Evolutionary conservation across 805 yeast species (phyloP), one percentile per base, ranked within the genome.

Genomic region (Pichia heedii): DNA sequence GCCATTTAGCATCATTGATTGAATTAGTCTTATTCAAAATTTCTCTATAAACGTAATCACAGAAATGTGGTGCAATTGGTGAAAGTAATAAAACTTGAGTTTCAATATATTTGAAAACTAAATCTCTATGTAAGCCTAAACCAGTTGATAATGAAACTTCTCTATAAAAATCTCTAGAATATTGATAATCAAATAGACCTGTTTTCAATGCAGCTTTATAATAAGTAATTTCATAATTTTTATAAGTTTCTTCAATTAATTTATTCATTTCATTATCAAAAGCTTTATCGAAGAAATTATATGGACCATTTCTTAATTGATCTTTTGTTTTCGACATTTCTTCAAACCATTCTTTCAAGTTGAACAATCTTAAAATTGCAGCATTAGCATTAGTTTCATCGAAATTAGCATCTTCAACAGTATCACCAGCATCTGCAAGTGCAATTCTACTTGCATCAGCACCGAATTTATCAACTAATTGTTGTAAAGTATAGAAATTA

Each of bases 381-480:
- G 98, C 96, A 59, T 93, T 93, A 43, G 98, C 98, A 59, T 81
- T 89, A 48, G 87, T 70, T 69, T 93, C 98, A 58, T 93, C 98
- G 60, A 93, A 85, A 71, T 93, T 93, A 42, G 98, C 98, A 66
- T 93, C 98, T 69, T 93, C 98, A 53, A 88, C 79, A 36, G 93
- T 73, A 63, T 93, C 98, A 71, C 98, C 98, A 41, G 97, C 96
- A 70, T 93, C 98, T 37, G 97, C 98, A 52, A 93, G 71, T 5
- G 98, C 97, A 63, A 93, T 85, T 73, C 98, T 84, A 11, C 96
- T 72, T 35, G 97, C 97, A 65, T 93, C 98, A 41, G 97, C 95
- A 65, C 98, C 98, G 54, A 81, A 93, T 67, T 93, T 93, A 55
- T 78, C 73, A 47, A 81, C 81, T 61, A 84, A 76, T 64, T 93